A percentile compares a stretch with the other conserved stretches of the same genome.
Evolutionary conservation across 208 protist species (phyloP).

Genomic region (Trypanosoma brucei): DNA sequence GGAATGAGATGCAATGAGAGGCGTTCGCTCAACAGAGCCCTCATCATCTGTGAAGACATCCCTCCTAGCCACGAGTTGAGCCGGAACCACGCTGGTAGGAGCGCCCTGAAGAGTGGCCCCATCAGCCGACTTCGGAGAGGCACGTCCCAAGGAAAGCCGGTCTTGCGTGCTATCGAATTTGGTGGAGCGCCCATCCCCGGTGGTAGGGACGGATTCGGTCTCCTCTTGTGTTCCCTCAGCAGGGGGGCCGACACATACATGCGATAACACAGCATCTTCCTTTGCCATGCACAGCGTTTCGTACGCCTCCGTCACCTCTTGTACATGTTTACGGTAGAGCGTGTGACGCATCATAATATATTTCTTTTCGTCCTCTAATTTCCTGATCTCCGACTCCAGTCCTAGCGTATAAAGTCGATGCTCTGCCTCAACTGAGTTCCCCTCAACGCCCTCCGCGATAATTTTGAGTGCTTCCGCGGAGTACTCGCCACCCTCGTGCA

Average conservation of each 20-base stretch:
- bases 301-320: conserved; percentile 33
- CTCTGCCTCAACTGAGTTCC: conserved; percentile 58
- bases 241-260: conserved; percentile 32
- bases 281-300: conserved; percentile 40
- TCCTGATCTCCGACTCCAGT: conserved; percentile 42
- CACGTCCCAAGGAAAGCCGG: too few species aligned
- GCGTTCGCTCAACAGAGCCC: too few species aligned
- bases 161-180: too few species aligned
- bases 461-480: conserved; percentile 48
- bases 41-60: too few species aligned
- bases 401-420: conserved; percentile 67
- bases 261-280: conserved; percentile 51
- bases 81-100: too few species aligned
- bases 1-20: too few species aligned
- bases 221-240: neutral
- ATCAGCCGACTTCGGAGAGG: too few species aligned
- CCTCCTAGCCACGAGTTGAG: too few species aligned
- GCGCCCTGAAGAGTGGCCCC: too few species aligned
- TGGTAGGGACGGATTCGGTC: too few species aligned
- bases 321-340: conserved; percentile 67
- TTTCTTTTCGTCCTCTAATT: conserved; percentile 46
- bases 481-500: conserved; percentile 27
- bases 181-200: too few species aligned
- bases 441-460: conserved; percentile 73
- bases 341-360: conserved; percentile 72